These are phyloP conservation scores for Pulicaria dysenterica DNA, from an alignment of 129 eudicot species.

Conservation along the genomic window DNA sequence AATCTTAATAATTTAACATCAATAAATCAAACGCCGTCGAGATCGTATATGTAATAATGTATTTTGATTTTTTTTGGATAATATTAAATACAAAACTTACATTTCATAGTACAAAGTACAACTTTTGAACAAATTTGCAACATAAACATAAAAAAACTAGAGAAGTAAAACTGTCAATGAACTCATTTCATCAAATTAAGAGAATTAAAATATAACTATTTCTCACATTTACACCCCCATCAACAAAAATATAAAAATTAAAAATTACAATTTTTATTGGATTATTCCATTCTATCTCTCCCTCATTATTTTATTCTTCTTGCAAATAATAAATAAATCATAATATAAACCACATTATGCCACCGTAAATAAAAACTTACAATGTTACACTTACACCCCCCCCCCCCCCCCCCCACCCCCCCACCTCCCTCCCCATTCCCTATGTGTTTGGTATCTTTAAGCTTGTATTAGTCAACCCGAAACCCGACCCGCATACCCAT, in stretches of 20 bases:
- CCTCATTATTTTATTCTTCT: slow-evolving; percentile 42
- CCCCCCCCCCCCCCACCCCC: slow-evolving; percentile 33
- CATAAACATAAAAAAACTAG: neutral
- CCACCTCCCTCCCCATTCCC: slow-evolving; percentile 33
- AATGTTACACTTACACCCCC: slow-evolving; percentile 49
- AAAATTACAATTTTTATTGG: slow-evolving; percentile 29
- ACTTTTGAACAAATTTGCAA: no score
- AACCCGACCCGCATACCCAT: slow-evolving; percentile 42
- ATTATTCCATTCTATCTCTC: slow-evolving; percentile 47
- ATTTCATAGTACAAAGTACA: no score
- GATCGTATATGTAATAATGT: no score
- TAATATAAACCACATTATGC: slow-evolving; percentile 44
- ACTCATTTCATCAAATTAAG: slow-evolving; percentile 29
- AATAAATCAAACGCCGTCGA: no score
- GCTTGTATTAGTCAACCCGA: slow-evolving; percentile 29
- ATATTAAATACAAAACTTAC: no score
- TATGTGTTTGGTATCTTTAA: slow-evolving; percentile 32
- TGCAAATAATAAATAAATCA: slow-evolving; percentile 59
- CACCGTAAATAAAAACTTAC: slow-evolving; percentile 50
- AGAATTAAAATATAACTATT: slow-evolving; percentile 40
- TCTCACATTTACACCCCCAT: slow-evolving; percentile 57
- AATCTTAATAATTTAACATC: no score
- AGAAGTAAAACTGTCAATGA: neutral
- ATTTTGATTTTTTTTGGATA: no score
- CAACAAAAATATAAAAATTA: slow-evolving; percentile 44